Percentiles rank a stretch among this genome's conserved stretches.
Conservation (phyloP, 2,329 filamentous ascomycete genomes). For the Tolypocladium endophyticum region DNA sequence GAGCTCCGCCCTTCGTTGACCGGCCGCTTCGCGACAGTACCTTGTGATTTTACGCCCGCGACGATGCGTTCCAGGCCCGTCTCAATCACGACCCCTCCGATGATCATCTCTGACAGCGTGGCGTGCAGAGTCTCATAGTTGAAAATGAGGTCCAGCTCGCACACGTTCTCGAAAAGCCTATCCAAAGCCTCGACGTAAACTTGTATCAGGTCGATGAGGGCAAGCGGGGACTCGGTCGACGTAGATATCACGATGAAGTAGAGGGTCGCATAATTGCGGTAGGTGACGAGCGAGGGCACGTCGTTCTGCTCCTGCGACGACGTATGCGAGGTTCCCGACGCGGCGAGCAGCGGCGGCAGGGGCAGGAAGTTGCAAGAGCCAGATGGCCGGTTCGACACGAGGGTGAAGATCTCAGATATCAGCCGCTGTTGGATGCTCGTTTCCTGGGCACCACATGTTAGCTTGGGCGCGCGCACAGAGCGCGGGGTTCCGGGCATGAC, state of each 20-base stretch:
- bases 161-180: constrained; percentile 94
- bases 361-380: constrained; percentile 97
- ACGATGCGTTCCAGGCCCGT: constrained; percentile 84
- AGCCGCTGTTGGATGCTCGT: constrained; percentile 94
- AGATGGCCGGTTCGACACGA: constrained; percentile 83
- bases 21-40: constrained; percentile 66
- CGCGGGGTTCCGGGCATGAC: background rate
- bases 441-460: constrained; percentile 47
- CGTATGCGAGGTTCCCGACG: constrained; percentile 51
- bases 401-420: constrained; percentile 92
- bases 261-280: constrained; percentile 94
- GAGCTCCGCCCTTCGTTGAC: constrained; percentile 55
- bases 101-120: constrained; percentile 84
- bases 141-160: constrained; percentile 96
- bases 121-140: constrained; percentile 97
- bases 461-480: background rate
- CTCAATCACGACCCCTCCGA: constrained; percentile 89
- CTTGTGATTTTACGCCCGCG: constrained; percentile 68
- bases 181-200: constrained; percentile 96
- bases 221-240: constrained; percentile 88
- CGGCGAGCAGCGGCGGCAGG: constrained; percentile 53
- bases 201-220: constrained; percentile 91
- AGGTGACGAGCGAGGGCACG: constrained; percentile 88
- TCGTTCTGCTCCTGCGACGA: constrained; percentile 68
- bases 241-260: constrained; percentile 99